phyloP scores from a whole-genome alignment of 371 early-diverging fungal species.

The Basidiobolus meristosporus region DNA sequence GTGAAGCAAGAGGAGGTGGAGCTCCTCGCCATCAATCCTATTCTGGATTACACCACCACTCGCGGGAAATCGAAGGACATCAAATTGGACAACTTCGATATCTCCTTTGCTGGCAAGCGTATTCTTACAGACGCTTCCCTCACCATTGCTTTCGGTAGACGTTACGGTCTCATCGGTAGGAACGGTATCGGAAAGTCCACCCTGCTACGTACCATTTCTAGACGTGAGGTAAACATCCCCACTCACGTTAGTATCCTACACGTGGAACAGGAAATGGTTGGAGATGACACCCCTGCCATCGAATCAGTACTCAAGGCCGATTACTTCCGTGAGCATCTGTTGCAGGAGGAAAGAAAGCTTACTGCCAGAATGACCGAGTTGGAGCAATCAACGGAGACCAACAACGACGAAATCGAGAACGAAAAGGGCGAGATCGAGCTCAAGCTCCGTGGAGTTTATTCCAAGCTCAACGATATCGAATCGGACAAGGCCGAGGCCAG shows the following conservation, averaged over 20 bases:
- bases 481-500: conserved; percentile 90
- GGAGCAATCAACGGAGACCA: conserved; percentile 19
- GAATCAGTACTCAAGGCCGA: conserved; percentile 86
- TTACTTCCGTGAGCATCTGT: conserved; percentile 77
- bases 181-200: conserved; percentile 99
- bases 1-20: conserved; percentile 45
- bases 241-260: conserved; percentile 78
- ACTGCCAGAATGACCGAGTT: neutral
- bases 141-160: conserved; percentile 69
- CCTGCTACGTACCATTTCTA: conserved; percentile 78
- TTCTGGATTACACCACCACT: conserved; percentile 66
- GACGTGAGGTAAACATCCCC: conserved; percentile 76
- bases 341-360: conserved; percentile 53
- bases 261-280: conserved; percentile 95
- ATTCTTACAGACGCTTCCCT: conserved; percentile 78
- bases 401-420: conserved; percentile 23
- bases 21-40: conserved; percentile 55
- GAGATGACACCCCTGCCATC: conserved; percentile 75
- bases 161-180: conserved; percentile 94
- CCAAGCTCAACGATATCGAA: conserved; percentile 79
- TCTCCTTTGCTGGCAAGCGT: conserved; percentile 83
- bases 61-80: conserved; percentile 84
- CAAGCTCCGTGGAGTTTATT: conserved; percentile 63
- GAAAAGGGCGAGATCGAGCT: conserved; percentile 37
- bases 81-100: conserved; percentile 73